Evolutionary conservation across 148 eudicot species (phyloP), one percentile per base, ranked within the genome.

Genomic region (Gaultheria prostrata): DNA sequence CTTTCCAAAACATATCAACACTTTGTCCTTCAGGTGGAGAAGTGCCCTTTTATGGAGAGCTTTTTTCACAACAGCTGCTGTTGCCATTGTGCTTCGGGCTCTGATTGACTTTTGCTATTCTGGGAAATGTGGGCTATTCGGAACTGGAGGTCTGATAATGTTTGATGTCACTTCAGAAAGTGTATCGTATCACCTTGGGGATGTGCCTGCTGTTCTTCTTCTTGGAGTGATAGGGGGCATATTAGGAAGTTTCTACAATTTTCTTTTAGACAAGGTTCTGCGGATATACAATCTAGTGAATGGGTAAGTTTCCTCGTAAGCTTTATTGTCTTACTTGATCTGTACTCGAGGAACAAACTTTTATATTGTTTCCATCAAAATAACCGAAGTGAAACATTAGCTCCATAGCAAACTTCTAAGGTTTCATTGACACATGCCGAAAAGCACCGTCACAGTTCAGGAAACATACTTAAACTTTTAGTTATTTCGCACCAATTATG

Each of bases 101-200:
- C 88, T 97, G 43, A 92, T 95, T 85, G 99, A 97, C 87, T 51
- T 92, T 24, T 97, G 99, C 84, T 89, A 89, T 79, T 88, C 90
- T 71, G 98, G 99, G 24, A 86, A 92, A 88, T 97, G 99, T 88
- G 99, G 99, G 73, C 91, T 97, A 50, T 97, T 97, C 79, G 99
- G 99, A 9, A 97, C 92, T 49, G 99, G 99, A 43, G 99, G 99
- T 84, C 89, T 97, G 24, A 97, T 97, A 85, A 97, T 97, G 99
- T 97, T 77, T 84, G 92, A 97, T 84, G 98, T 93, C 87, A 89
- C 97, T 43, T 88, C 97, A 49, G 95, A 86, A 77, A 86, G 88
- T 79, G 26, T 91, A 24, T 76, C 90, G 6, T 92, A 89, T 88
- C 95, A 93, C 88, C 85, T 94, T 79, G 76, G 43, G 78, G 99